Evolutionary conservation across 306 rosid genomes (phyloP).

Genomic region (Malus sieversii): DNA sequence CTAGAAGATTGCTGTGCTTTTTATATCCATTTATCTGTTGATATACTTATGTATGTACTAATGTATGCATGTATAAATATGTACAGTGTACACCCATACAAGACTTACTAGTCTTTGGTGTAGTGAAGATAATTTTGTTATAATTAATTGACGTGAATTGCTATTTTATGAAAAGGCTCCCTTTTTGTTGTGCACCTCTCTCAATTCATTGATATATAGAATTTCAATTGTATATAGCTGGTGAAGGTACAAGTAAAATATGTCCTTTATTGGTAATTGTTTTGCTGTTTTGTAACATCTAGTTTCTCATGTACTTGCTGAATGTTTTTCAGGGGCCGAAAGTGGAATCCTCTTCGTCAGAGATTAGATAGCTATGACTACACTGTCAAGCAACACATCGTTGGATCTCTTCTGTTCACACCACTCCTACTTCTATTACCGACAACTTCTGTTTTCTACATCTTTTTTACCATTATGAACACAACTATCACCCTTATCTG

Average conservation of each 20-base stretch:
- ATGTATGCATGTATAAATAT: not conserved
- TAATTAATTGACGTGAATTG: not conserved
- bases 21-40: not conserved
- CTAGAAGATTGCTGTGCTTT: not conserved
- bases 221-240: not conserved
- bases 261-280: not conserved
- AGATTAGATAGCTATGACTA: slow-evolving; percentile 91
- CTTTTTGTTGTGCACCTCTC: not conserved
- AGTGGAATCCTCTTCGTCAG: slow-evolving; percentile 93
- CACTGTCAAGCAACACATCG: slow-evolving; percentile 81
- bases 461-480: slow-evolving; percentile 73
- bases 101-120: not conserved
- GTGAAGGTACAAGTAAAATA: not conserved
- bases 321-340: slow-evolving; percentile 69
- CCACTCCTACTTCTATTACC: slow-evolving; percentile 78
- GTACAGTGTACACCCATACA: not conserved
- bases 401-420: slow-evolving; percentile 84
- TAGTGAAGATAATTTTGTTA: not conserved
- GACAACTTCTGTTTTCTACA: slow-evolving; percentile 82
- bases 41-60: not conserved
- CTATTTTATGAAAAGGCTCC: not conserved
- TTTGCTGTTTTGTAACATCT: not conserved
- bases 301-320: slow-evolving; percentile 17
- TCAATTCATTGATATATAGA: not conserved
- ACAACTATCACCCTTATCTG: slow-evolving; percentile 53